Conservation (phyloP, 306 rosid species). For the Fragaria iinumae region DNA sequence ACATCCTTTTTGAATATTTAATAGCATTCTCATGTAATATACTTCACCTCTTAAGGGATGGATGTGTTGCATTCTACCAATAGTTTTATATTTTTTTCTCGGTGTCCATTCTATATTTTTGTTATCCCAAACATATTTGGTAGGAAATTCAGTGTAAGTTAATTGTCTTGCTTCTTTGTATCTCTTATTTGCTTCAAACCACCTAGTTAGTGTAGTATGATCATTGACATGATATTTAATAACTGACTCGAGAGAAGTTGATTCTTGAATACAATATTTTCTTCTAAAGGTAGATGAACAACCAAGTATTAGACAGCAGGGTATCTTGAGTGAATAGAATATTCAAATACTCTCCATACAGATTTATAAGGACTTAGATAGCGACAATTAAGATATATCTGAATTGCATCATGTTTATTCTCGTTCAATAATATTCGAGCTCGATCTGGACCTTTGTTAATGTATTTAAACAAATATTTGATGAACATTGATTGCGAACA, state of each 20-base stretch:
- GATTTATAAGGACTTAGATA: too few species aligned
- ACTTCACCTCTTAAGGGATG: too few species aligned
- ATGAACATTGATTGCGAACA: not conserved
- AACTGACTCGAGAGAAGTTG: not conserved
- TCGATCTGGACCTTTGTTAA: not conserved
- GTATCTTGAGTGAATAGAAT: too few species aligned
- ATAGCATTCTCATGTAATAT: too few species aligned
- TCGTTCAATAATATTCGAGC: not conserved
- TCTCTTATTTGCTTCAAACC: not conserved
- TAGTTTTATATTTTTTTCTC: not conserved
- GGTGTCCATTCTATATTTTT: not conserved
- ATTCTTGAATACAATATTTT: not conserved
- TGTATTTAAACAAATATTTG: not conserved
- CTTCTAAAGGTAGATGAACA: not conserved
- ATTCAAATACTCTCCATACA: too few species aligned
- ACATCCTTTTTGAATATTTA: too few species aligned
- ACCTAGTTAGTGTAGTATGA: not conserved
- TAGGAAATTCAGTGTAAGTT: not conserved
- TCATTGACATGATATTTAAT: too few species aligned
- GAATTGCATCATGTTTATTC: too few species aligned
- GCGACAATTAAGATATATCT: too few species aligned
- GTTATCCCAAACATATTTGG: not conserved
- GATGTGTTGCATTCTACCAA: not conserved
- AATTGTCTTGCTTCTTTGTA: not conserved
- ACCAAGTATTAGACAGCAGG: too few species aligned